These are phyloP conservation scores for Tolypocladium inflatum DNA, from an alignment of 2,329 filamentous ascomycete genomes.

Conservation along the genomic window DNA sequence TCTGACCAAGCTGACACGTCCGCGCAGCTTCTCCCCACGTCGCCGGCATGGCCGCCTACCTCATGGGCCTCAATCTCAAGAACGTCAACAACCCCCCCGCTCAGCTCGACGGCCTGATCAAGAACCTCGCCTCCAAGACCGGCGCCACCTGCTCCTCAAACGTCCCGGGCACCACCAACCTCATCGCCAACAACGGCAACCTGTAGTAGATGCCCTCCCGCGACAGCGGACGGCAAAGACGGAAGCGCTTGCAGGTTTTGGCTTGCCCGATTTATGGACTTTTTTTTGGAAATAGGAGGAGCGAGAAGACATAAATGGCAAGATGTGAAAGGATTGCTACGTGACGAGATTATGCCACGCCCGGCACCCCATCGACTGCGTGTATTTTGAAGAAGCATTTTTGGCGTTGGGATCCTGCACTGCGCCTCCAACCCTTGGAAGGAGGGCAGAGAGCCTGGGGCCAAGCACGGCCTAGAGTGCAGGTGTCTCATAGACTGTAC, in stretches of 20 bases:
- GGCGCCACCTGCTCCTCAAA: slow-evolving; percentile 36
- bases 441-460: neutral
- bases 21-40: slow-evolving; percentile 51
- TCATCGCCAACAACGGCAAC: slow-evolving; percentile 50
- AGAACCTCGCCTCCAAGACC: slow-evolving; percentile 38
- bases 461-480: neutral
- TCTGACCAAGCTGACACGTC: neutral
- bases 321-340: neutral
- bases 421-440: neutral
- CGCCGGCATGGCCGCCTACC: slow-evolving; percentile 57
- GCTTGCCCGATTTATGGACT: neutral
- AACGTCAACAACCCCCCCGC: too few species aligned
- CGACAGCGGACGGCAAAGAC: neutral
- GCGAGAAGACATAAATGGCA: neutral
- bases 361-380: neutral
- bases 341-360: neutral
- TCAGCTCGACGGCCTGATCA: slow-evolving; percentile 36
- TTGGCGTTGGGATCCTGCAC: neutral
- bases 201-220: slow-evolving; percentile 1
- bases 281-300: neutral
- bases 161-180: slow-evolving; percentile 32
- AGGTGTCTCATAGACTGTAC: neutral
- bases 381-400: neutral
- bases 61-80: slow-evolving; percentile 46
- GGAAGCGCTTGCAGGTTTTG: neutral